Evolutionary conservation across 441 rosid genomes (phyloP), one percentile per base, ranked within the genome.

Genomic region (Populus trichocarpa): DNA sequence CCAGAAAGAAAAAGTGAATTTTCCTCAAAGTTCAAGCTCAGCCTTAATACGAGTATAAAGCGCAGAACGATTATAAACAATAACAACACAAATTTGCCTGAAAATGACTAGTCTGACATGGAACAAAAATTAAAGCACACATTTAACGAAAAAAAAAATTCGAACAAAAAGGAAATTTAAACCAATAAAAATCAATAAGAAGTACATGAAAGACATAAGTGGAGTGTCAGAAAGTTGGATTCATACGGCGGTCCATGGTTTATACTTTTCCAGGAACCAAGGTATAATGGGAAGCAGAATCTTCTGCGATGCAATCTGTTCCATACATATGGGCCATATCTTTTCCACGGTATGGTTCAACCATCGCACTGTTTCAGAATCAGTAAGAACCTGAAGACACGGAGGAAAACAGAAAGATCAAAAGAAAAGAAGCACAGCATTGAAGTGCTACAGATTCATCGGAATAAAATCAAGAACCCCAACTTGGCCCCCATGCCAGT

Each of bases 241-340:
- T 77, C 89, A 69, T 85, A 96, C 99, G 70, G 93, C 97, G 8
- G 97, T 93, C 99, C 99, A 94, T 0, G 99, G 99, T 83, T 91
- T 93, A 85, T 92, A 96, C 88, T 94, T 96, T 23, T 90, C 91
- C 84, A 96, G 72, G 91, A 96, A 96, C 99, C 98, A 96, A 80
- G 97, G 99, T 72, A 93, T 88, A 75, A 96, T 91, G 3, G 98
- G 98, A 67, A 90, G 93, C 81, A 96, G 88, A 84, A 96, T 86
- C 86, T 90, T 93, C 86, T 96, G 97, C 0, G 99, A 94, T 38
- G 88, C 89, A 77, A 96, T 94, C 75, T 87, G 92, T 78, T 96
- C 98, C 97, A 96, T 86, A 79, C 97, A 93, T 50, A 96, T 81
- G 3, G 98, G 97, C 99, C 99, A 96, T 72, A 94, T 90, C 87